phyloP scores from a whole-genome alignment of 2,329 filamentous ascomycete species.

The Fusarium pseudoanthophilum region DNA sequence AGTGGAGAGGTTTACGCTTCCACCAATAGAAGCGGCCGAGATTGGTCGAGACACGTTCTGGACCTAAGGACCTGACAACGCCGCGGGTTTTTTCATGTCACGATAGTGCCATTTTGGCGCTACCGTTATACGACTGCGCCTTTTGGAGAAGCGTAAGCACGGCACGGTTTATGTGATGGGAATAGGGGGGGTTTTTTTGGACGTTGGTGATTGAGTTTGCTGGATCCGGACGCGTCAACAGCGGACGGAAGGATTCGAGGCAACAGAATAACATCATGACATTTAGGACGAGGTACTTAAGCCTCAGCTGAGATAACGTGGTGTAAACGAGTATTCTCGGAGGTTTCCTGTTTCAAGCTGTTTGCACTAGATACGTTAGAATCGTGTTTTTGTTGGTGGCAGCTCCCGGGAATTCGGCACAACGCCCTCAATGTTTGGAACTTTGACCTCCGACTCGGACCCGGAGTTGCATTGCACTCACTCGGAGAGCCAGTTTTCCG shows the following conservation, averaged over 20 bases:
- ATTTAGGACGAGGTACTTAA: background rate
- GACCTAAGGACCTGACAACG: background rate
- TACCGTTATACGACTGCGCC: background rate
- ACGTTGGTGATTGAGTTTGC: background rate
- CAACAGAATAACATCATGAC: background rate
- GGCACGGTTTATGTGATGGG: background rate
- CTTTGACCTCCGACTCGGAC: background rate
- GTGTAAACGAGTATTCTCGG: background rate
- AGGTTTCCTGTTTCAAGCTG: background rate
- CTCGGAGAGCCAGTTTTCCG: background rate
- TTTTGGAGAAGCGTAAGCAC: background rate
- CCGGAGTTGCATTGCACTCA: background rate
- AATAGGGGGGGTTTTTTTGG: background rate
- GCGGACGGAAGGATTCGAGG: background rate
- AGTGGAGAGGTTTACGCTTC: background rate
- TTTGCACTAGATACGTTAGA: background rate
- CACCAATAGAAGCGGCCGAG: background rate
- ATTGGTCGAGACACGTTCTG: background rate
- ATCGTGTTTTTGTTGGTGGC: background rate
- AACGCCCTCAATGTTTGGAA: background rate
- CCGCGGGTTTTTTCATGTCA: background rate
- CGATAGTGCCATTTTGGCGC: constrained; percentile 1
- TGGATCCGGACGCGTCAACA: background rate
- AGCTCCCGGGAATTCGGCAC: background rate
- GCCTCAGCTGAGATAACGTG: background rate